Conservation (phyloP, 768 basidiomycete genomes). For the Tricholoma hemisulphureum region DNA sequence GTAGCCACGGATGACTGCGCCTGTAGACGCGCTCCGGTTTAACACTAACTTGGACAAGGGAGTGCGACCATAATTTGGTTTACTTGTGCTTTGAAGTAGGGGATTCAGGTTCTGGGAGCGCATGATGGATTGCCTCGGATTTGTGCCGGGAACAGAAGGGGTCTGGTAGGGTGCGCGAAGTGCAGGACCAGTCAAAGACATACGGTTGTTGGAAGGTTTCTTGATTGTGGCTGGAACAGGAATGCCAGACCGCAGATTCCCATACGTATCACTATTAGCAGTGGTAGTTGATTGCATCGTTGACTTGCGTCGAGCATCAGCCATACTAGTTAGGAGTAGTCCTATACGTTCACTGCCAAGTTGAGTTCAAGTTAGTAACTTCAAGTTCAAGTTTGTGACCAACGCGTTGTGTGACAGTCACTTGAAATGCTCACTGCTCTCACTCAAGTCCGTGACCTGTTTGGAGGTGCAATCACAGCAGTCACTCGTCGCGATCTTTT, state of each 20-base stretch:
- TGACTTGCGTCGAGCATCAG: conserved; percentile 53
- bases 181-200: conserved; percentile 79
- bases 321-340: conserved; percentile 9
- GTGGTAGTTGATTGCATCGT: conserved; percentile 54
- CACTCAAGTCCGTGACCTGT: conserved; percentile 49
- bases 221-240: conserved; percentile 76
- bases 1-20: conserved; percentile 7
- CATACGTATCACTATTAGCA: conserved; percentile 52
- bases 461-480: conserved; percentile 82
- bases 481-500: conserved; percentile 54
- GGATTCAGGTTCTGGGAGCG: conserved; percentile 69
- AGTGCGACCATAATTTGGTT: conserved; percentile 67
- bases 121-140: conserved; percentile 67
- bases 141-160: conserved; percentile 40
- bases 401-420: conserved; percentile 29
- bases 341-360: too few relatives aligned
- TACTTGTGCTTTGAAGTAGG: conserved; percentile 65
- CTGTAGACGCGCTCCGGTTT: not conserved
- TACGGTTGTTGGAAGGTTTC: conserved; percentile 58
- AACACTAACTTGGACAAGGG: conserved; percentile 65
- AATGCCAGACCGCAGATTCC: conserved; percentile 58
- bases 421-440: conserved; percentile 1
- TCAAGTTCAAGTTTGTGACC: conserved; percentile 16
- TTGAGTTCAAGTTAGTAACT: too few relatives aligned
- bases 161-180: conserved; percentile 52